Base-by-base conservation (phyloP, 306 rosid species). In the Fragaria vesca region DNA sequence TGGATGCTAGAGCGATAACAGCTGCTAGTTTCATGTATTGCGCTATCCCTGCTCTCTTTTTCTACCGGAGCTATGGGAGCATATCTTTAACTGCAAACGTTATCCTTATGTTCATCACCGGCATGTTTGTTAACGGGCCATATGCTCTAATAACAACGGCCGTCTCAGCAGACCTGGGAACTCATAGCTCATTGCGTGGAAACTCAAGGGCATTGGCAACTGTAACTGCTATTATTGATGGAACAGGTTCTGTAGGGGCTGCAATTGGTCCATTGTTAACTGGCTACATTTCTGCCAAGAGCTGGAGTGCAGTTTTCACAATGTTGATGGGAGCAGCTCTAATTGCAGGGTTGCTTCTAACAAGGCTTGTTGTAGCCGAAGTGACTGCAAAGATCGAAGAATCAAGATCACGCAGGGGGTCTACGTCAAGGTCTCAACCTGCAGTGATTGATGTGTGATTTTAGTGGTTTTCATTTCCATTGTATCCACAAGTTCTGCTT, bases 1-100 rank as follows among this genome's bases (percentile, higher is more conserved):
- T 96, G 76, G 78, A 75, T 10, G 99, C 97, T n/a, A 87, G 99
- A 85, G 99, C 99, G 38, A 91, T 91, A 76, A 96, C 99, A 48
- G 99, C 98, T 51, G 98, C 99, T 40, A 93, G 98, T 89, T 96
- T 96, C 90, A 96, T 90, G 99, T 96, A 96, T 76, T 93, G 97
- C 86, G 96, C 99, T 20, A 96, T 96, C 46, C 99, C 99, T 1
- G 96, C 98, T 2, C 94, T 96, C 79, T 96, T 82, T 87, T 91
- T 88, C 76, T 96, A 93, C 67, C 82, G 99, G 74, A 86, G 84
- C 70, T 93, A 90, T 0, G 98, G 99, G 13, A 91, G 90, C 9
- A 20, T 81, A 20, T 96, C 99, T 8, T 79, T 96, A 79, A 42
- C 85, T 17, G 2, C 86, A 8, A 96, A 96, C 60, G 80, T 85